A percentile compares a stretch with the other conserved stretches of the same genome.
phyloP scores from a whole-genome alignment of 495 filamentous ascomycete species.

The Cryomyces minteri region DNA sequence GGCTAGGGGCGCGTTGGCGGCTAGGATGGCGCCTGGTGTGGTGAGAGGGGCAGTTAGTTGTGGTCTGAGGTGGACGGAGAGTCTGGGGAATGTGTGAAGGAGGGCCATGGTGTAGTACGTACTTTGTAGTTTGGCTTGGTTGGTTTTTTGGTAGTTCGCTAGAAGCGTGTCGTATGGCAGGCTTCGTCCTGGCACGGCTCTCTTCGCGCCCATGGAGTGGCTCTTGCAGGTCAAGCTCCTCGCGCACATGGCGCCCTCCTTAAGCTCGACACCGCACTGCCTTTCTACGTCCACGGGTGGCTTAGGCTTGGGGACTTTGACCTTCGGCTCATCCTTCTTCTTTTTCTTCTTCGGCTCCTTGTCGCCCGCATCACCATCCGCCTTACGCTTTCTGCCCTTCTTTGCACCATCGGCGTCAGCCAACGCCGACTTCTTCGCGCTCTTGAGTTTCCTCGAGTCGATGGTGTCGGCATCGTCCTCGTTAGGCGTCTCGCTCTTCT shows the following conservation, averaged over 20 bases:
- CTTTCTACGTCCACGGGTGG: conserved; percentile 93
- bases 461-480: conserved; percentile 10
- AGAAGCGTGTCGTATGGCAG: conserved; percentile 91
- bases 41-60: conserved; percentile 2
- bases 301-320: conserved; percentile 75
- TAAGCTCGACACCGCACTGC: conserved; percentile 83
- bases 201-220: conserved; percentile 91
- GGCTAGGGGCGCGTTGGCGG: conserved; percentile 79
- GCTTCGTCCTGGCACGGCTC: conserved; percentile 73
- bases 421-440: conserved; percentile 50
- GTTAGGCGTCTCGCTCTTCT: background rate
- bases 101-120: conserved; percentile 15
- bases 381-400: conserved; percentile 87
- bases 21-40: conserved; percentile 63
- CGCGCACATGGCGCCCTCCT: conserved; percentile 75
- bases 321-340: conserved; percentile 82
- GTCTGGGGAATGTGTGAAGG: background rate
- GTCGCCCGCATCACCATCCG: conserved; percentile 44
- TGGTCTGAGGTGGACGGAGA: conserved; percentile 1
- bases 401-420: conserved; percentile 37
- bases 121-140: conserved; percentile 95
- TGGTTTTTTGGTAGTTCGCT: conserved; percentile 93
- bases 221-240: conserved; percentile 90
- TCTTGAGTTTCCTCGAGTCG: conserved; percentile 25
- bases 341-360: conserved; percentile 77